Evolutionary conservation across 345 rosid genomes (phyloP).

Genomic region (Murraya paniculata): DNA sequence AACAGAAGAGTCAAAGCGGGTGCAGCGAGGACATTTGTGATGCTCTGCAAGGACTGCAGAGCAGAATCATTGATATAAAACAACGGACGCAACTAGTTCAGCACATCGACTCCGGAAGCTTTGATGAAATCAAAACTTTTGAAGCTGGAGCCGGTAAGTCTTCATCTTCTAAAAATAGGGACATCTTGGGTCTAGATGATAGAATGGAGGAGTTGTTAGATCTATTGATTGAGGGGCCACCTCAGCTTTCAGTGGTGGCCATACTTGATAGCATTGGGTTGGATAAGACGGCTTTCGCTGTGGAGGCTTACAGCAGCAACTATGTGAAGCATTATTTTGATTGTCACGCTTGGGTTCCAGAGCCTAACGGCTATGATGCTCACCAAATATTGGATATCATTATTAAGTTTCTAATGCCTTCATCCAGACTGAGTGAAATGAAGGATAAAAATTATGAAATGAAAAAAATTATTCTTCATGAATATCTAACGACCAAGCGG

Average conservation of each 20-base stretch:
- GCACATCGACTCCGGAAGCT: accelerated
- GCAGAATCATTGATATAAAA: not conserved
- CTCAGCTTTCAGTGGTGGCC: not conserved
- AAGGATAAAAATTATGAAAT: not conserved
- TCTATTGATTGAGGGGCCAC: not conserved
- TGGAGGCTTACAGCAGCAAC: not conserved
- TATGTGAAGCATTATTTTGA: slow-evolving; percentile 5
- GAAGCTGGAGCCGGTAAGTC: not conserved
- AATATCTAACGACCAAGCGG: too few species aligned
- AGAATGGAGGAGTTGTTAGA: not conserved
- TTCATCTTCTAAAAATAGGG: not conserved
- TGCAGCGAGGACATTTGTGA: not conserved
- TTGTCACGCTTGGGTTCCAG: not conserved
- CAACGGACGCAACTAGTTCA: not conserved
- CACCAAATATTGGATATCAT: not conserved
- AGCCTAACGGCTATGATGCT: accelerated
- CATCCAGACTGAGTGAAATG: not conserved
- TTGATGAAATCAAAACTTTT: accelerated
- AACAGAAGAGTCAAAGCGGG: not conserved
- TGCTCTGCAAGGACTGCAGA: not conserved
- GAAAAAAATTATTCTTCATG: too few species aligned
- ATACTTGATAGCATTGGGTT: not conserved
- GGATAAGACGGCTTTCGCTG: not conserved
- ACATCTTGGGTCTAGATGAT: not conserved
- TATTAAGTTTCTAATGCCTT: not conserved